Conservation (phyloP, 768 basidiomycete species). For the Mrakia hoshinonis region DNA sequence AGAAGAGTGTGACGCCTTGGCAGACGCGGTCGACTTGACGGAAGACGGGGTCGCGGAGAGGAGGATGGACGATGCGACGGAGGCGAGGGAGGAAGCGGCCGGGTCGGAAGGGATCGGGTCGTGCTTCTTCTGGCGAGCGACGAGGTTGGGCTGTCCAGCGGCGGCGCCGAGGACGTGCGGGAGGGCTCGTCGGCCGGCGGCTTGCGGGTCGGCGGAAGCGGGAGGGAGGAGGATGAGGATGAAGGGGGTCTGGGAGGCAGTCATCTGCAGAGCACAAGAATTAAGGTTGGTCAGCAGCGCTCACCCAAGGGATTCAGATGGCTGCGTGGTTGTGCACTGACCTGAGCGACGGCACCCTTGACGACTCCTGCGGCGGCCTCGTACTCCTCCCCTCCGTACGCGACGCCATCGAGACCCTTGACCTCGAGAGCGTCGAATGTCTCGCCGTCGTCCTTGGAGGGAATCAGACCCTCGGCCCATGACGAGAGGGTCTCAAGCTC, state of each 20-base stretch:
- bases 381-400: conserved; percentile 51
- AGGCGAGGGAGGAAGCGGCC: neutral
- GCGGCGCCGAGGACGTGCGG: neutral
- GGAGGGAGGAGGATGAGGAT: conserved; percentile 26
- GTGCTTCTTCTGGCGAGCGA: conserved; percentile 13
- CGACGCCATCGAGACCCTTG: conserved; percentile 48
- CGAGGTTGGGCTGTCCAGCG: no score
- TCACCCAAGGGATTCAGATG: conserved; percentile 33
- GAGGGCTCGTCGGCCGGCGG: neutral
- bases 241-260: conserved; percentile 18
- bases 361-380: conserved; percentile 45
- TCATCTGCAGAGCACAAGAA: conserved; percentile 2
- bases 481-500: conserved; percentile 49
- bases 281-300: neutral
- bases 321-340: conserved; percentile 45
- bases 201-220: neutral
- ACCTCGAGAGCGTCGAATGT: conserved; percentile 60
- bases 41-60: neutral
- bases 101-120: neutral
- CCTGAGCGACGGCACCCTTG: conserved; percentile 48
- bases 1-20: conserved; percentile 3
- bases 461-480: conserved; percentile 45
- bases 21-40: no score
- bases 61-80: neutral
- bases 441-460: conserved; percentile 41